Base-by-base conservation (phyloP, 2,329 filamentous ascomycete genomes). In the Stachybotrys chartarum region DNA sequence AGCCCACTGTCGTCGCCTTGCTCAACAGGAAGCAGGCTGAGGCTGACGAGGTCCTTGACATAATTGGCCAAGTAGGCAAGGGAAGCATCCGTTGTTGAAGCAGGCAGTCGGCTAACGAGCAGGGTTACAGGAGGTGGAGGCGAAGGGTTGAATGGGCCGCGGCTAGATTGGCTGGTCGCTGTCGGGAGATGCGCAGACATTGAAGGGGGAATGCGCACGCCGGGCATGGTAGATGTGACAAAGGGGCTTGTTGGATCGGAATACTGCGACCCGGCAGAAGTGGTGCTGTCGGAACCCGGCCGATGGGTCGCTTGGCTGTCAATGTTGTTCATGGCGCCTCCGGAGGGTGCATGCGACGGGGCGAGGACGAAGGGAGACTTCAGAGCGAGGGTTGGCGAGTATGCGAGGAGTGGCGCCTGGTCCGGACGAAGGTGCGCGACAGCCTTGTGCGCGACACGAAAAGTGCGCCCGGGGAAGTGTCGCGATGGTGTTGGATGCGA, bases 51-150 rank as follows among this genome's bases (percentile, higher is more conserved):
- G 44, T 84, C 81, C 60, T 84, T 75, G 53, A 79, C 82, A 69
- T 81, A 84, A 47, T 83, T 72, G 39, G 82, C 72, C 81, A 85
- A 84, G 32, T 81, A 67, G 50, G 77, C 73, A 53, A 86, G 63
- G 30, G 75, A 75, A 52, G 83, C 77, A 52, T 82, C 77, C 1
- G 78, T 77, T 3, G 78, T 81, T 60, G 79, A 78, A 52, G 72
- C 59, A 1, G 82, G 81, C 12, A 86, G 72, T 59, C 77, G 75
- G 53, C 79, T 78, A 57, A 85, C 80, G 50, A 82, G 65, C 42
- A 83, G 72, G 24, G 59, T 75, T 64, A 61, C 72, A 67, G 53
- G 70, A 65, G 51, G 72, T 52, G 54, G 71, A 50, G 67, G 56
- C 16, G 70, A 66, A 55, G 63, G 64, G 56, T 71, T 65, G 58